Conservation (phyloP, 1,284 basidiomycete species). For the Leccinum pachyderme region DNA sequence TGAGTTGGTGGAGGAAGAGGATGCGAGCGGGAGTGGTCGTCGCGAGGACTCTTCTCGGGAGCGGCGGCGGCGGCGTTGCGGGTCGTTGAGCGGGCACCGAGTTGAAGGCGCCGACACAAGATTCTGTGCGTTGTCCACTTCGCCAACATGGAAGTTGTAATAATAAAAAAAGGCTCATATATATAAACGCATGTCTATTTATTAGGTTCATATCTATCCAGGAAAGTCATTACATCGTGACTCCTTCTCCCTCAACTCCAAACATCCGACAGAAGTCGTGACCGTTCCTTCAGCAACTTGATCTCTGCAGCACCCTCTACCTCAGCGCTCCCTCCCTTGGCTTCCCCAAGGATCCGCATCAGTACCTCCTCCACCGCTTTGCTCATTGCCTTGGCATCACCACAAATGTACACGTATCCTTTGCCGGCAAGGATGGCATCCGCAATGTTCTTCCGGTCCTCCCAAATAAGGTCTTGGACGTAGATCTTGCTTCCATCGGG, state of each 20-base stretch:
- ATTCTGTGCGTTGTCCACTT: background rate
- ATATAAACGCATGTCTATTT: conserved; percentile 21
- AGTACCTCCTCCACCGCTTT: conserved; percentile 91
- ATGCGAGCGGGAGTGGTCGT: background rate
- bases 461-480: conserved; percentile 95
- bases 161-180: conserved; percentile 6
- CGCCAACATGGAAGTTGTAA: conserved; percentile 14
- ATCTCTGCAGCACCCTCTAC: conserved; percentile 89
- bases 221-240: conserved; percentile 1
- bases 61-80: background rate
- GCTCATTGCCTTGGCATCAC: conserved; percentile 96
- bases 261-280: conserved; percentile 77
- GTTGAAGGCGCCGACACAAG: background rate
- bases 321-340: conserved; percentile 83
- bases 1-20: conserved; percentile 1
- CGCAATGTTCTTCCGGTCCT: conserved; percentile 77
- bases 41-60: background rate
- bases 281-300: conserved; percentile 91
- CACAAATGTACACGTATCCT: conserved; percentile 94
- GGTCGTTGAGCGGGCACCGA: conserved; percentile 1
- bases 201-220: conserved; percentile 16
- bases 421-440: conserved; percentile 91
- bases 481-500: conserved; percentile 95
- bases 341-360: conserved; percentile 86
- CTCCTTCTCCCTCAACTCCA: conserved; percentile 61